Conservation (phyloP, 306 rosid genomes). For the Canavalia ensiformis region DNA sequence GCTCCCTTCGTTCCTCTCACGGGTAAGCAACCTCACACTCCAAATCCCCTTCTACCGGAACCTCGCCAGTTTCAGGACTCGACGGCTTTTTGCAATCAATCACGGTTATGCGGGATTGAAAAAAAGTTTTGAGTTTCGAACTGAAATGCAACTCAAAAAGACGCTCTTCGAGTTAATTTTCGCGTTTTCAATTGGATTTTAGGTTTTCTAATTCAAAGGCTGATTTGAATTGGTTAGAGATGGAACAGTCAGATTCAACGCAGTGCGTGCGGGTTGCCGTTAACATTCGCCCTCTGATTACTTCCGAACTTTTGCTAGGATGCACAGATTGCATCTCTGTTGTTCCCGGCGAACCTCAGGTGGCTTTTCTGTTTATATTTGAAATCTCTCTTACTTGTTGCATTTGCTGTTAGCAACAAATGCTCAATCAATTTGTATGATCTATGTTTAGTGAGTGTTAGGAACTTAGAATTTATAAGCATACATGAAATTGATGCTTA, state of each 20-base stretch:
- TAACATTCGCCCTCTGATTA: conserved; percentile 83
- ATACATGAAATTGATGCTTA: not conserved
- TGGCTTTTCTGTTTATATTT: not conserved
- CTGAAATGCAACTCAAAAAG: not conserved
- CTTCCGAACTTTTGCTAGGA: conserved; percentile 83
- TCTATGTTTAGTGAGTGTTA: not conserved
- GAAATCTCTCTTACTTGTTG: not conserved
- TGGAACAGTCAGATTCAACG: conserved; percentile 75
- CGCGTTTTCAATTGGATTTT: not conserved
- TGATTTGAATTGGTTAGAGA: conserved; percentile 42
- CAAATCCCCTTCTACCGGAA: not conserved
- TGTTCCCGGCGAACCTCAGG: conserved; percentile 93
- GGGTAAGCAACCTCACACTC: conserved; percentile 45
- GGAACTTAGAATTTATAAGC: not conserved
- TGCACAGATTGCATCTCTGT: conserved; percentile 92
- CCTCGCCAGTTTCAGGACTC: conserved; percentile 33
- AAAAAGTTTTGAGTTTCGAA: not conserved
- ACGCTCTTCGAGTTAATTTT: not conserved
- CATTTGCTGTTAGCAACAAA: not conserved
- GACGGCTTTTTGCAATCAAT: not conserved
- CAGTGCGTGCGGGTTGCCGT: conserved; percentile 91
- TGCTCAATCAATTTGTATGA: not conserved
- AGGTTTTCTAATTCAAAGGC: conserved; percentile 46
- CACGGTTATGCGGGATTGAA: not conserved
- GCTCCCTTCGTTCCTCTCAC: conserved; percentile 22